Base-by-base conservation (phyloP, 768 basidiomycete species). In the Serendipita indica region DNA sequence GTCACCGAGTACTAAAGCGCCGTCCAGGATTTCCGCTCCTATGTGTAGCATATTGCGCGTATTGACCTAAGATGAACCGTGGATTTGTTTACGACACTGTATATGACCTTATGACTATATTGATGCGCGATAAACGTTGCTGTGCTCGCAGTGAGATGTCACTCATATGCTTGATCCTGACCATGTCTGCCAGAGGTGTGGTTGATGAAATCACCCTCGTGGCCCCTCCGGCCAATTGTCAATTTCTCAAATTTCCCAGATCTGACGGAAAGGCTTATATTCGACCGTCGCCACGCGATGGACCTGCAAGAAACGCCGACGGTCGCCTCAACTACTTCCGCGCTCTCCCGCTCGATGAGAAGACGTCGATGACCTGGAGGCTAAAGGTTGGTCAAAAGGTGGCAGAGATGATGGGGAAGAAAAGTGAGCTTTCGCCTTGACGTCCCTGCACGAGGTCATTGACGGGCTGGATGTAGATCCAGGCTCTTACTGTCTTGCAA, bases 1-100 rank as follows among this genome's bases (percentile, higher is more conserved):
- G 18, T 43, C 41, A 7, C 1, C 18, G 5, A 7, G 41, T n/a
- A 43, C 41, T 43, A n/a, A 43, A 7, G 27, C 41, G 18, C 25
- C 89, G 86, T 64, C 82, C 83, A 3, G 94, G 94, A 13, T 91
- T 98, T 76, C 96, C 96, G 1, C 70, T 98, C 58, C 78, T 99
- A 14, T 93, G 90, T 62, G 88, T 93, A 18, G 85, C 75, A 22
- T 85, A 81, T 62, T 74, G 78, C 58, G 75, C 77, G 34, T 80
- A 80, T 62, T 83, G 39, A 62, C 27, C n/a, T 6, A 7, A 43
- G 37, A 39, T 12, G 37, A 39, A 39, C 37, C 18, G 37, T 39
- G 13, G 37, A 13, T 18, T 18, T 39, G 37, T 39, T 39, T 18
- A 14, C 18, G 13, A 18, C 16, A 39, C 25, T 25, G 22, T 28